phyloP scores from a whole-genome alignment of 2,329 filamentous ascomycete species.

The Mycogone perniciosa region DNA sequence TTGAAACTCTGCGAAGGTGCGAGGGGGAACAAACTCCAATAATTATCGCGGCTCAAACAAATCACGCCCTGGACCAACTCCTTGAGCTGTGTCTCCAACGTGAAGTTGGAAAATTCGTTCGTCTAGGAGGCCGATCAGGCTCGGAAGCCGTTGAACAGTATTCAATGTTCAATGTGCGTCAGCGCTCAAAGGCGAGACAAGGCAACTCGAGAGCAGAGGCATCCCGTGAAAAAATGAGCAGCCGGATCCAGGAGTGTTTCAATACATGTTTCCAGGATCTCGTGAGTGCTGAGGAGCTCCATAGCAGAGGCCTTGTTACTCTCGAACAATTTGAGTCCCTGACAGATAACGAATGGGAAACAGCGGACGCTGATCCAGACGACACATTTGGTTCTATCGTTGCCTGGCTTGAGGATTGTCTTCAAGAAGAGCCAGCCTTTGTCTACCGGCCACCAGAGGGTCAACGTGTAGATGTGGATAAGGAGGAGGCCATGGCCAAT shows the following conservation, averaged over 20 bases:
- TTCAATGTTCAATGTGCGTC: slow-evolving; percentile 58
- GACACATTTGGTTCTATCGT: too few species aligned
- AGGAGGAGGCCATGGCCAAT: background rate
- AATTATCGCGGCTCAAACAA: slow-evolving; percentile 78
- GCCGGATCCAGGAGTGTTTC: slow-evolving; percentile 11
- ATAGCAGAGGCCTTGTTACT: slow-evolving; percentile 51
- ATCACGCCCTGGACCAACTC: slow-evolving; percentile 83
- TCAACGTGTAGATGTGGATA: background rate
- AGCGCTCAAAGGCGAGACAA: slow-evolving; percentile 15
- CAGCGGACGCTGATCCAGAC: background rate
- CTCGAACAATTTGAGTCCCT: slow-evolving; percentile 58
- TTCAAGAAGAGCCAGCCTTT: background rate
- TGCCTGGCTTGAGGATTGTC: background rate
- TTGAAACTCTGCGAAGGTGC: slow-evolving; percentile 48
- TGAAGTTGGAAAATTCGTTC: slow-evolving; percentile 48
- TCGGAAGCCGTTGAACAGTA: slow-evolving; percentile 58
- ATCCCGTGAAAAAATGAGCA: slow-evolving; percentile 11
- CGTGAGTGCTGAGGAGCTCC: slow-evolving; percentile 49
- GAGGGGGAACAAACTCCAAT: slow-evolving; percentile 55
- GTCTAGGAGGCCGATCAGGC: slow-evolving; percentile 61
- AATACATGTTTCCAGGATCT: slow-evolving; percentile 33
- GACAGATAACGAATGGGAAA: slow-evolving; percentile 36
- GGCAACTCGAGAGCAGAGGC: slow-evolving; percentile 6
- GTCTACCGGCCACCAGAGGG: background rate
- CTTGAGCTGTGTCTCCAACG: slow-evolving; percentile 52